These are phyloP conservation scores for Penicillium sp. DNA, from an alignment of 2,329 filamentous ascomycete species.

Conservation along the genomic window DNA sequence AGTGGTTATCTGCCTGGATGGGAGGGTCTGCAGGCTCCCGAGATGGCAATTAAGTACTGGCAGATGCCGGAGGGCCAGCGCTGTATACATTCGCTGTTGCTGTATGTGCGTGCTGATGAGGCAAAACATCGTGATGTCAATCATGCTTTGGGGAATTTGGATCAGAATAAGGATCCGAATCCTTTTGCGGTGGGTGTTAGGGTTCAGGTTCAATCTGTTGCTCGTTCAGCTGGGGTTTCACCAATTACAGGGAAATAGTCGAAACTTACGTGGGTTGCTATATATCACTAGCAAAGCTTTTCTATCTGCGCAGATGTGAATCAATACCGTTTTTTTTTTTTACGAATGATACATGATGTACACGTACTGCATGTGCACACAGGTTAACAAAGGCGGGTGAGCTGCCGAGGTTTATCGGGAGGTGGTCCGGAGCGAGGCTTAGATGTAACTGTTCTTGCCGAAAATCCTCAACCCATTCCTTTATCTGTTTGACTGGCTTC, in stretches of 20 bases:
- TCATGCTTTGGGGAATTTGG: conserved; percentile 81
- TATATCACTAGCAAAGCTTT: background rate
- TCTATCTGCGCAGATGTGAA: background rate
- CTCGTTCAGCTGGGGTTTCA: background rate
- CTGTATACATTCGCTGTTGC: conserved; percentile 78
- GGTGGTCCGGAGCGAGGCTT: background rate
- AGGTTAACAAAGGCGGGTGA: background rate
- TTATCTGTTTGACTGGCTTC: background rate
- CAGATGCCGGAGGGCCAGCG: conserved; percentile 77
- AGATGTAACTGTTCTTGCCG: background rate
- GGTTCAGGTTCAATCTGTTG: conserved; percentile 7
- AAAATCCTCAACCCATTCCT: too few species aligned
- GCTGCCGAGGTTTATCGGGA: background rate
- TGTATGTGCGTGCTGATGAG: conserved; percentile 82
- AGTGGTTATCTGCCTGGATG: conserved; percentile 76
- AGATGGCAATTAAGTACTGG: conserved; percentile 87
- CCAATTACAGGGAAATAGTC: background rate
- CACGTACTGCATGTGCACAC: background rate
- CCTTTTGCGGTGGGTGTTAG: conserved; percentile 51
- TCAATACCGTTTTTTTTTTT: background rate
- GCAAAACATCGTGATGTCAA: conserved; percentile 87
- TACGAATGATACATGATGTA: background rate
- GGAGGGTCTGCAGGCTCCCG: conserved; percentile 71
- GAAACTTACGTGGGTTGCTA: background rate
- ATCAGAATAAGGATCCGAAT: conserved; percentile 81